phyloP scores from a whole-genome alignment of 2,329 filamentous ascomycete genomes.

The Byssoonygena ceratinophila region DNA sequence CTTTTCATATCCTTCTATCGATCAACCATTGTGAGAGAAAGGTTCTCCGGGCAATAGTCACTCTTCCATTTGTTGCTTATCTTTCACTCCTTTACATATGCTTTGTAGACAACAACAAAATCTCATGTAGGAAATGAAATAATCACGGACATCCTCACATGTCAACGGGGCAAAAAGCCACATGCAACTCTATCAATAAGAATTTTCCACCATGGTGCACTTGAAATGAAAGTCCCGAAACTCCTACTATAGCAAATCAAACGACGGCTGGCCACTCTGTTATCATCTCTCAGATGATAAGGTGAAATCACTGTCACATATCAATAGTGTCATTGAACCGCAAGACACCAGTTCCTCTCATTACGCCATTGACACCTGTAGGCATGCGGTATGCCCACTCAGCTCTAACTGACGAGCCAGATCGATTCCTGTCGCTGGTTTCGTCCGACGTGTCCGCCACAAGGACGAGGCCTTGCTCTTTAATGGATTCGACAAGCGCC shows the following conservation, averaged over 20 bases:
- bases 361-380: constrained; percentile 74
- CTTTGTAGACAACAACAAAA: no score
- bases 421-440: constrained; percentile 21
- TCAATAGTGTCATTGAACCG: constrained; percentile 90
- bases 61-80: no score
- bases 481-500: constrained; percentile 82
- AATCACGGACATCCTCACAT: no score
- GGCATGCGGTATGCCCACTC: constrained; percentile 48
- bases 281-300: background rate
- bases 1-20: no score
- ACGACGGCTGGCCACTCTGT: background rate
- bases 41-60: no score
- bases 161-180: no score
- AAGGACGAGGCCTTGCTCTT: constrained; percentile 82
- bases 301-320: constrained; percentile 34
- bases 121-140: no score
- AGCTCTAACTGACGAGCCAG: constrained; percentile 18
- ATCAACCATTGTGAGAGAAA: no score
- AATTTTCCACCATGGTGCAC: no score
- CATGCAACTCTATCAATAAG: no score
- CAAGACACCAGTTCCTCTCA: constrained; percentile 77
- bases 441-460: constrained; percentile 75
- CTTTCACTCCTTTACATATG: no score
- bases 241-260: background rate
- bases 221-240: no score